These are phyloP conservation scores for Cladophialophora chaetospira DNA, from an alignment of 2,329 filamentous ascomycete species.

Conservation along the genomic window DNA sequence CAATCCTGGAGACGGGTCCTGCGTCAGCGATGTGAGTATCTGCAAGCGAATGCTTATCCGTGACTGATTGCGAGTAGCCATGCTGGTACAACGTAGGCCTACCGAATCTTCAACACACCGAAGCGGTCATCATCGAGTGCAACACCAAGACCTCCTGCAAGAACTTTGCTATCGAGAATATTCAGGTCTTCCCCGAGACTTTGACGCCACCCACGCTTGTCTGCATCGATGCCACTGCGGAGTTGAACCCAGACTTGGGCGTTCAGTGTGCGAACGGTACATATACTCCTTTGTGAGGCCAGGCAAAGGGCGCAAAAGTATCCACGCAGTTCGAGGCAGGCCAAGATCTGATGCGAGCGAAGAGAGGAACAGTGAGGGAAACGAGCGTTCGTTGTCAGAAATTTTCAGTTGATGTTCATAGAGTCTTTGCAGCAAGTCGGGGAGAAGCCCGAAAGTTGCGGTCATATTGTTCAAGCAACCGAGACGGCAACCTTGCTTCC, in stretches of 20 bases:
- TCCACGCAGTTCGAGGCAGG: too few species aligned
- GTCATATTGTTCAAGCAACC: slow-evolving; percentile 8
- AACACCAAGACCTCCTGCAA: slow-evolving; percentile 45
- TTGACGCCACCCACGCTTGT: slow-evolving; percentile 36
- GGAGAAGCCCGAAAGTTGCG: too few species aligned
- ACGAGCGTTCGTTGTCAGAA: background rate
- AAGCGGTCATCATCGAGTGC: slow-evolving; percentile 47
- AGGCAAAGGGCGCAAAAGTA: background rate
- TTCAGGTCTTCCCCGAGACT: slow-evolving; percentile 40
- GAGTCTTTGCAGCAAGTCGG: too few species aligned
- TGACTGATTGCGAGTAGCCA: slow-evolving; percentile 30
- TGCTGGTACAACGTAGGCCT: slow-evolving; percentile 50
- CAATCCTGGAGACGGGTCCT: slow-evolving; percentile 48
- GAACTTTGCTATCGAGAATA: slow-evolving; percentile 39
- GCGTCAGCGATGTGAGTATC: slow-evolving; percentile 38
- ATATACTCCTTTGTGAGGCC: slow-evolving; percentile 26
- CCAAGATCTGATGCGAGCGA: background rate
- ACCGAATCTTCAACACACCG: slow-evolving; percentile 43
- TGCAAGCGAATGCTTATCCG: background rate
- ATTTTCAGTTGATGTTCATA: background rate
- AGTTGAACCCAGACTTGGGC: slow-evolving; percentile 40
- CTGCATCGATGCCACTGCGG: slow-evolving; percentile 41
- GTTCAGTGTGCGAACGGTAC: slow-evolving; percentile 42
- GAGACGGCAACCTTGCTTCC: slow-evolving; percentile 18
- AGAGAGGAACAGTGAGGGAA: background rate